Conservation (phyloP, 306 rosid species). For the Astragalus glycyphyllos region DNA sequence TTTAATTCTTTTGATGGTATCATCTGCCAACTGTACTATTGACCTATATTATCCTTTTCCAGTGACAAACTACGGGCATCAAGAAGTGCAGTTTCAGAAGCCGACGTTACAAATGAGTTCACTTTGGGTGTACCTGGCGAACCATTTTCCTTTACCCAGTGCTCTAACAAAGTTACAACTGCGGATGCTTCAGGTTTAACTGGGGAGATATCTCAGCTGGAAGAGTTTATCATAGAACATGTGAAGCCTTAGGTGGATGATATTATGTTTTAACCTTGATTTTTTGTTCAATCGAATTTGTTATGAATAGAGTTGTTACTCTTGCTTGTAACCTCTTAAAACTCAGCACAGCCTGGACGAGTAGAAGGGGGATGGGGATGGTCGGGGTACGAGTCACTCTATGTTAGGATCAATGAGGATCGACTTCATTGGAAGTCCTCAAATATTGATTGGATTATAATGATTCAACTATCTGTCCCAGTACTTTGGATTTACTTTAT, state of each 20-base stretch:
- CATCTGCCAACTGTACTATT: neutral
- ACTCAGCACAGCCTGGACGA: conserved; percentile 27
- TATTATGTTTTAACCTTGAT: conserved; percentile 19
- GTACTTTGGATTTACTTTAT: conserved; percentile 22
- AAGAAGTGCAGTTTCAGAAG: conserved; percentile 81
- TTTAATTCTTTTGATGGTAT: conserved; percentile 20
- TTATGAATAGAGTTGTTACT: conserved; percentile 10
- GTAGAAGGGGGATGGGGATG: neutral
- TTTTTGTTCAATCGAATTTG: conserved; percentile 16
- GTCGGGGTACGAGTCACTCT: neutral
- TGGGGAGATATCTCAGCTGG: conserved; percentile 73
- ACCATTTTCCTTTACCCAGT: conserved; percentile 76
- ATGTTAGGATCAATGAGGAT: conserved; percentile 36
- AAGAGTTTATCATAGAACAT: conserved; percentile 73
- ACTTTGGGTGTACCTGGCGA: conserved; percentile 74
- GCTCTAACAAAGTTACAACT: conserved; percentile 73
- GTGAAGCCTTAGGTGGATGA: conserved; percentile 55
- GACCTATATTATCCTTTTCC: conserved; percentile 41
- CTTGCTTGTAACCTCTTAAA: neutral
- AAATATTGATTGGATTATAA: conserved; percentile 30
- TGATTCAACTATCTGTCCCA: neutral
- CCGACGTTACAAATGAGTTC: conserved; percentile 80
- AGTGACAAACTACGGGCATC: conserved; percentile 86
- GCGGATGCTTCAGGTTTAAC: conserved; percentile 85
- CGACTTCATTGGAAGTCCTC: neutral